Evolutionary conservation across 805 yeast species (phyloP).

Genomic region (Saturnispora zaruensis): DNA sequence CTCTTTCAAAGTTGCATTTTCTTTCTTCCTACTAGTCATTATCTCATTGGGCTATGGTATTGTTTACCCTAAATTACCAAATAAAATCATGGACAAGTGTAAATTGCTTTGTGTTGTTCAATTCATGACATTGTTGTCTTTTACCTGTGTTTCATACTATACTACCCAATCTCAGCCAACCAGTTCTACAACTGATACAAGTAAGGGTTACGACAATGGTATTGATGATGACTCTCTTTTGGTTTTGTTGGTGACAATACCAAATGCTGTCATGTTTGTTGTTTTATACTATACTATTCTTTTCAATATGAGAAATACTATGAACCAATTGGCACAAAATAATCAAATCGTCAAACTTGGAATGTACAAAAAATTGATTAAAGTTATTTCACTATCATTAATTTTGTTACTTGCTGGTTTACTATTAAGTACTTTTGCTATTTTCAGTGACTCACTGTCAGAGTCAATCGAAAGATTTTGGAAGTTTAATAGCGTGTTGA

Average conservation of each 20-base stretch:
- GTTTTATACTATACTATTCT: conserved; percentile 69
- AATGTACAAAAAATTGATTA: conserved; percentile 74
- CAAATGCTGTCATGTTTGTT: conserved; percentile 61
- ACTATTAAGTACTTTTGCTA: conserved; percentile 57
- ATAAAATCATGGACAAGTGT: conserved; percentile 63
- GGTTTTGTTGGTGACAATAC: conserved; percentile 51
- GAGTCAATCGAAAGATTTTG: conserved; percentile 81
- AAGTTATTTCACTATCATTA: conserved; percentile 65
- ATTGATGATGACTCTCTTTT: conserved; percentile 42
- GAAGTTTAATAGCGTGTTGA: conserved; percentile 81
- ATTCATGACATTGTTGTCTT: conserved; percentile 46
- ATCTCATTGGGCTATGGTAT: conserved; percentile 93
- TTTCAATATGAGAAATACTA: conserved; percentile 65
- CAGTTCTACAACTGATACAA: conserved; percentile 25
- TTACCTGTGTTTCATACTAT: conserved; percentile 38
- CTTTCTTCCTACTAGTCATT: conserved; percentile 77
- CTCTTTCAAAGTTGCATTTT: conserved; percentile 74
- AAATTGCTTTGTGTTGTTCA: conserved; percentile 50
- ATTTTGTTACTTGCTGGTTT: conserved; percentile 64
- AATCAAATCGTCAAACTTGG: conserved; percentile 85
- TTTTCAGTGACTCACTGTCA: conserved; percentile 63
- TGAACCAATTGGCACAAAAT: conserved; percentile 65
- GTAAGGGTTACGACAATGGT: conserved; percentile 37
- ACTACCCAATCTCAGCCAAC: conserved; percentile 28
- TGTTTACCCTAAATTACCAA: conserved; percentile 77